Evolutionary conservation across 306 rosid genomes (phyloP), one percentile per base, ranked within the genome.

Genomic region (Abrus precatorius): DNA sequence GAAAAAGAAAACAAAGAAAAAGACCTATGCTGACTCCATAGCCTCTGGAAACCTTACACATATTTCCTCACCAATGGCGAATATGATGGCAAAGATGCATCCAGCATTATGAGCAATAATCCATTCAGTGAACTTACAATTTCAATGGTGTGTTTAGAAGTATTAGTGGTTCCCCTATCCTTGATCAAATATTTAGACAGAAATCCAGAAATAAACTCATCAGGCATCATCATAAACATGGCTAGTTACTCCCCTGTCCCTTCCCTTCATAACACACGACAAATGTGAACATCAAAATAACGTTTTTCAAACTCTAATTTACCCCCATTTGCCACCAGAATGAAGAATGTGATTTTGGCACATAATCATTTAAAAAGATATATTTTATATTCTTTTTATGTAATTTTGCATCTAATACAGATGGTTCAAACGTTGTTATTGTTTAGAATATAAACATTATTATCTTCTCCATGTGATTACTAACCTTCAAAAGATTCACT

Each of bases 401-500:
- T 20, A 20, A 20, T 20, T 57, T 78, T 66, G 38, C 43, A 69
- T 62, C 55, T 57, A 50, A 67, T 36, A 20, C 20, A 76, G 57
- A 57, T 49, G 59, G 41, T 59, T 49, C 52, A 69, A 74, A 50
- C 55, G 34, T 33, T 68, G 43, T 36, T 50, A 78, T 72, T 71
- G 63, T 10, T 10, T 47, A 67, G 34, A 63, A 56, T 57, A 62
- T 10, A 69, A 69, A 45, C 14, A 59, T 49, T 74, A 74, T 59
- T 20, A 20, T 20, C 69, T 59, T 78, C 72, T 45, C 65, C 82
- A 76, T 61, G 12, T 76, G 67, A 45, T 74, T 70, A 59, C 92
- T 75, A 43, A 95, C 97, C 99, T 95, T 95, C 77, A 95, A 88
- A 88, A 95, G 97, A 83, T 95, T 92, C 82, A 95, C 99, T 8